phyloP scores from a whole-genome alignment of 345 rosid species.

The Conringia planisiliqua region DNA sequence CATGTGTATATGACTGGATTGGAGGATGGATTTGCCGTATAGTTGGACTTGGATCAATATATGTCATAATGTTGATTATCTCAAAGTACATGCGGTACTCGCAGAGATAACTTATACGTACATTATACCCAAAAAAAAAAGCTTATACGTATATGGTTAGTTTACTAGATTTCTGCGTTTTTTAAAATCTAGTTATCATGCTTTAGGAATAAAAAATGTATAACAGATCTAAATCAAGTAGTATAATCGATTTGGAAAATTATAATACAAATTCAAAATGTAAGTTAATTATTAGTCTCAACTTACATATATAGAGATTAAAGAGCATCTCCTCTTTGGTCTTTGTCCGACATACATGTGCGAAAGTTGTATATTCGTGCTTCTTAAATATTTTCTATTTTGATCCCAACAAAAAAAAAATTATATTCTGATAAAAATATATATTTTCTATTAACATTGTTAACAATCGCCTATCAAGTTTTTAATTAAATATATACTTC shows the following conservation, averaged over 20 bases:
- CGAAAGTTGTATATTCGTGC: not conserved
- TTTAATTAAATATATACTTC: not conserved
- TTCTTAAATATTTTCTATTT: not conserved
- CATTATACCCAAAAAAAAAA: not conserved
- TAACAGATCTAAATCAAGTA: too few species aligned
- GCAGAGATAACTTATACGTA: not conserved
- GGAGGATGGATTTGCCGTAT: slow-evolving; percentile 23
- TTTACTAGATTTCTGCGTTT: not conserved
- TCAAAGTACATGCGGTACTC: not conserved
- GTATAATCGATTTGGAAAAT: too few species aligned
- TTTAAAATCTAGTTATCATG: not conserved
- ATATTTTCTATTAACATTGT: too few species aligned
- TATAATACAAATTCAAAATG: too few species aligned
- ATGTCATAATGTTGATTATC: not conserved
- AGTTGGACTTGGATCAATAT: slow-evolving; percentile 11
- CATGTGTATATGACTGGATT: slow-evolving; percentile 18
- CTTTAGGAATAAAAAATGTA: not conserved
- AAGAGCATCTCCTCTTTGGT: too few species aligned
- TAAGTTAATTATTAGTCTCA: too few species aligned
- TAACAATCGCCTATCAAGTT: not conserved
- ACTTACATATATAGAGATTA: too few species aligned
- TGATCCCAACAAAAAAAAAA: too few species aligned
- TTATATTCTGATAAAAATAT: too few species aligned
- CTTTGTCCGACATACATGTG: too few species aligned
- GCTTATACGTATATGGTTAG: not conserved